Conservation (phyloP, 805 yeast species). For the Starmerella floris region DNA sequence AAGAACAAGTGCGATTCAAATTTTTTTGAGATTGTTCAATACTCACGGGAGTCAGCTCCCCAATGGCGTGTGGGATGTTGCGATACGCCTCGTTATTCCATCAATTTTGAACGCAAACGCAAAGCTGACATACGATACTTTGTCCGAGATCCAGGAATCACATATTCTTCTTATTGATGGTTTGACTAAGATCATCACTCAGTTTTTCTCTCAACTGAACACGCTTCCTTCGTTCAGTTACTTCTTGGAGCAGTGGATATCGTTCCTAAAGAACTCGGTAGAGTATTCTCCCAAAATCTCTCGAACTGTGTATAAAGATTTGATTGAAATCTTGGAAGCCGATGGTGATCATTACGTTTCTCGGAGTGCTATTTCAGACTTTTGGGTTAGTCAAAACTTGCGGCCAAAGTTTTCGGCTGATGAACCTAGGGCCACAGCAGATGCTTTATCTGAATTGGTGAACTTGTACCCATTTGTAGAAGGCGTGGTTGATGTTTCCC, state of each 20-base stretch:
- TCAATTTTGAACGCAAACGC: conserved; percentile 23
- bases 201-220: conserved; percentile 34
- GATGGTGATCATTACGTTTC: conserved; percentile 9
- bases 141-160: conserved; percentile 45
- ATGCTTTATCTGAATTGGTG: conserved; percentile 35
- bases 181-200: conserved; percentile 44
- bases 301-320: conserved; percentile 41
- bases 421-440: conserved; percentile 38
- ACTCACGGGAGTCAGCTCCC: conserved; percentile 49
- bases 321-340: conserved; percentile 36
- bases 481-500: neutral
- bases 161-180: conserved; percentile 51
- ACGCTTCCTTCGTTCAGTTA: conserved; percentile 19
- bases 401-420: conserved; percentile 27
- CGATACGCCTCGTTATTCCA: conserved; percentile 49
- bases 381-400: conserved; percentile 33
- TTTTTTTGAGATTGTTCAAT: conserved; percentile 69
- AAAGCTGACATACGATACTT: conserved; percentile 10
- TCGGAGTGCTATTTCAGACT: conserved; percentile 22
- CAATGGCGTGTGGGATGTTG: conserved; percentile 46
- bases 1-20: conserved; percentile 78
- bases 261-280: conserved; percentile 35
- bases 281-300: conserved; percentile 40
- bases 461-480: conserved; percentile 8
- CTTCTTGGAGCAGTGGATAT: conserved; percentile 48